phyloP scores from a whole-genome alignment of 1,139 yeast species.

The Geotrichum klebahnii region DNA sequence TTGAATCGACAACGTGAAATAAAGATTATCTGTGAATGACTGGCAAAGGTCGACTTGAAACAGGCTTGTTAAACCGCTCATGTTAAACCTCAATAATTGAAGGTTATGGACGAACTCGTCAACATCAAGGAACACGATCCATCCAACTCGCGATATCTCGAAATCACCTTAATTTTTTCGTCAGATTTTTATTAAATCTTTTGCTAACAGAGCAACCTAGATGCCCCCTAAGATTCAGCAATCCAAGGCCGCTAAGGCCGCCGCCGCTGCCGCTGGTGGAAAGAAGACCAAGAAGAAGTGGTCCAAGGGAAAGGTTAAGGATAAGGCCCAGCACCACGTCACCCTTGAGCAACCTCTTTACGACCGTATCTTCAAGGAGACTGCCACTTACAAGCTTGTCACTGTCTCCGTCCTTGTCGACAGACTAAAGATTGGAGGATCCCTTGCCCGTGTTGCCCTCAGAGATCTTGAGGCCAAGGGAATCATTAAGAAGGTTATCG shows the following conservation, averaged over 20 bases:
- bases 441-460: slow-evolving; percentile 97
- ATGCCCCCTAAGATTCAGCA: slow-evolving; percentile 99
- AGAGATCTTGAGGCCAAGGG: slow-evolving; percentile 94
- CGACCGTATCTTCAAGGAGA: slow-evolving; percentile 99
- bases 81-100: no score
- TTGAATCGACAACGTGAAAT: no score
- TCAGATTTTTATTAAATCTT: no score
- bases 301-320: slow-evolving; percentile 99
- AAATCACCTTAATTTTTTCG: no score
- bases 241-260: slow-evolving; percentile 99
- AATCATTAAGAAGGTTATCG: slow-evolving; percentile 87
- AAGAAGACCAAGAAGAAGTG: slow-evolving; percentile 99
- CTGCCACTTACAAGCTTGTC: slow-evolving; percentile 97
- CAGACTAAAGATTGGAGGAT: slow-evolving; percentile 99
- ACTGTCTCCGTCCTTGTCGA: slow-evolving; percentile 97
- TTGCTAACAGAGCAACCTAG: slow-evolving; percentile 36
- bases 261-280: slow-evolving; percentile 99
- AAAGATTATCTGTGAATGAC: no score
- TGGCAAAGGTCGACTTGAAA: no score
- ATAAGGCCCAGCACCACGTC: slow-evolving; percentile 98
- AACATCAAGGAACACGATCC: no score
- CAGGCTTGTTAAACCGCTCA: background rate
- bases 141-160: no score
- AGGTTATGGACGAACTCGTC: no score
- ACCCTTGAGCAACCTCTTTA: slow-evolving; percentile 96